Base-by-base conservation (phyloP, 768 basidiomycete genomes). In the Macrolepiota albuminosa region DNA sequence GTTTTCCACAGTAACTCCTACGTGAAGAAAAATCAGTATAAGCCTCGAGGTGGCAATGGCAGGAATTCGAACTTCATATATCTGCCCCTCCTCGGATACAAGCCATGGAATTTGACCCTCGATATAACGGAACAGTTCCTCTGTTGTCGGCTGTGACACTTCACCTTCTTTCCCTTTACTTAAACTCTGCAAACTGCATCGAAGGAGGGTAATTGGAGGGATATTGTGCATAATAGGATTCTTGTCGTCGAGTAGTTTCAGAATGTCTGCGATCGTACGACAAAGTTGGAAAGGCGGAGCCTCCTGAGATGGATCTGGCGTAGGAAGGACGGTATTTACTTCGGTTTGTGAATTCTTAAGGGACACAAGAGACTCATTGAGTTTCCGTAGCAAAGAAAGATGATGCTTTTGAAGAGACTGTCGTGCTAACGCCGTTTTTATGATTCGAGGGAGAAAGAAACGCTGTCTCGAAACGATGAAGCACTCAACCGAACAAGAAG, bases 361-460 rank as follows among this genome's bases (percentile, higher is more conserved):
- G 14, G 77, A 69, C n/a, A 77, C 70, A 31, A 89, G 71, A 16
- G 87, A 87, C 7, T 76, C 72, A 16, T 79, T 81, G 21, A 92
- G 75, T 62, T 76, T 81, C 5, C 73, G 68, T 21, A 91, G 67
- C 16, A 91, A 80, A 1, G 73, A 70, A 21, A 80, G 73, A 53
- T 89, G 89, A 65, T 91, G 87, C 6, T 75, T 68, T 56, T 76
- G 81, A 51, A 93, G 71, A 8, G 87, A 81, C 56, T 76, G 77
- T 36, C 89, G 84, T 9, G 90, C 89, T 33, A 81, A 69, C 31
- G 78, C 78, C 1, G 87, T 84, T 51, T 75, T 79, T 2, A 80
- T 70, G 11, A 93, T 79, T 36, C 83, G 83, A 4, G 90, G 90
- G 29, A 90, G 80, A 26, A 93, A 74, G 65, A 85, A 84, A 39